phyloP scores from a whole-genome alignment of 2,329 filamentous ascomycete species.

The Chalara sp. region DNA sequence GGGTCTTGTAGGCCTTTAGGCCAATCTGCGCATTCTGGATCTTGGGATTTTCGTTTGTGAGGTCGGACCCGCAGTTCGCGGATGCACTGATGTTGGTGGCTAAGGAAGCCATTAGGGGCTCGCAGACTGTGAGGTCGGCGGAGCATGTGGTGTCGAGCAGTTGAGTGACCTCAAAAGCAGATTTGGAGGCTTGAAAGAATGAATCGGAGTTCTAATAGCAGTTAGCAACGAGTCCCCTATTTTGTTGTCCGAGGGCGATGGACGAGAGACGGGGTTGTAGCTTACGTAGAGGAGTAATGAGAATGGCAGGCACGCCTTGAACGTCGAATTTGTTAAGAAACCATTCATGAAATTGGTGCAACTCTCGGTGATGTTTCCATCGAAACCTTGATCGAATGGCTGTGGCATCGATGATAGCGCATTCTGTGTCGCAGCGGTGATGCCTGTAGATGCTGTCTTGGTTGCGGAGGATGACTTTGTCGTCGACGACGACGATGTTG shows the following conservation, averaged over 20 bases:
- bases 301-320: slow-evolving; percentile 64
- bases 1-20: slow-evolving; percentile 66
- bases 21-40: slow-evolving; percentile 71
- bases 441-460: slow-evolving; percentile 9
- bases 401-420: slow-evolving; percentile 40
- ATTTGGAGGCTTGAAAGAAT: slow-evolving; percentile 75
- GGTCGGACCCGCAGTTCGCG: slow-evolving; percentile 67
- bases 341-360: slow-evolving; percentile 23
- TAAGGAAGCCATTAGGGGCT: slow-evolving; percentile 53
- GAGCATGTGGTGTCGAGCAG: slow-evolving; percentile 74
- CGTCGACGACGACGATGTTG: slow-evolving; percentile 4
- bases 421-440: slow-evolving; percentile 13
- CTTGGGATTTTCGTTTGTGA: slow-evolving; percentile 55
- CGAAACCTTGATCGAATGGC: slow-evolving; percentile 60
- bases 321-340: slow-evolving; percentile 23
- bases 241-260: too few species aligned
- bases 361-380: slow-evolving; percentile 49
- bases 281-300: slow-evolving; percentile 75
- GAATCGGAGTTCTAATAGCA: slow-evolving; percentile 62
- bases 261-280: background rate
- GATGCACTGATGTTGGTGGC: slow-evolving; percentile 57
- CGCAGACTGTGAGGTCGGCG: slow-evolving; percentile 60
- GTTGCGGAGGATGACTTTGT: slow-evolving; percentile 4
- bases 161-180: slow-evolving; percentile 64
- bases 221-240: background rate